Conservation (phyloP, 169 alveolate genomes). For the Eimeria tenella region DNA sequence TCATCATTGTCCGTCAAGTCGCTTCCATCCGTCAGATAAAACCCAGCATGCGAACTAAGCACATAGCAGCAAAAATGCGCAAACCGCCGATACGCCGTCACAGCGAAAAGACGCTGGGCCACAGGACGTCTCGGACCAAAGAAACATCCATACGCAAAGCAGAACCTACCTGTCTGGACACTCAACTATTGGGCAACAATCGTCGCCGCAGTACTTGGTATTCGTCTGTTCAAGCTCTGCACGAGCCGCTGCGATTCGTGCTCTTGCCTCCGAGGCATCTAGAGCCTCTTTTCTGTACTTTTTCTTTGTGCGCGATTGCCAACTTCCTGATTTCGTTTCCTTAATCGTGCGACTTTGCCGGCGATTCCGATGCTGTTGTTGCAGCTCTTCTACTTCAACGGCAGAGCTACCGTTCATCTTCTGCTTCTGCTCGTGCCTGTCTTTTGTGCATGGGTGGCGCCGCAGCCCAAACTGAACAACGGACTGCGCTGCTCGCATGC, state of each 20-base stretch:
- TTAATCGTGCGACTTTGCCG: constrained; percentile 10
- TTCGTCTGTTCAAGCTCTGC: constrained; percentile 55
- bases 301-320: constrained; percentile 25
- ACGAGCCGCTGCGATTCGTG: constrained; percentile 40
- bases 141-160: background rate
- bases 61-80: background rate
- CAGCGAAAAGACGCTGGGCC: background rate
- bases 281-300: background rate
- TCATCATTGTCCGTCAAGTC: constrained; percentile 66
- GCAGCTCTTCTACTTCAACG: constrained; percentile 16
- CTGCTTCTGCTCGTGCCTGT: constrained; percentile 39
- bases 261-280: constrained; percentile 46
- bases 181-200: constrained; percentile 42
- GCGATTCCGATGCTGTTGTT: constrained; percentile 71
- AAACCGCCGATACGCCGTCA: background rate
- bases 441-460: constrained; percentile 63
- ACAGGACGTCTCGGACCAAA: background rate
- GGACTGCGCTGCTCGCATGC: constrained; percentile 76
- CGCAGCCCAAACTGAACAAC: constrained; percentile 73
- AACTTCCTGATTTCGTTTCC: constrained; percentile 13
- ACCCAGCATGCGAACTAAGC: constrained; percentile 69
- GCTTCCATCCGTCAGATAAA: constrained; percentile 65
- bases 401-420: background rate
- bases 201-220: constrained; percentile 63
- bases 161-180: constrained; percentile 39